Percentiles rank a stretch among this genome's conserved stretches.
phyloP scores from a whole-genome alignment of 306 rosid species.

The Malus asiatica region DNA sequence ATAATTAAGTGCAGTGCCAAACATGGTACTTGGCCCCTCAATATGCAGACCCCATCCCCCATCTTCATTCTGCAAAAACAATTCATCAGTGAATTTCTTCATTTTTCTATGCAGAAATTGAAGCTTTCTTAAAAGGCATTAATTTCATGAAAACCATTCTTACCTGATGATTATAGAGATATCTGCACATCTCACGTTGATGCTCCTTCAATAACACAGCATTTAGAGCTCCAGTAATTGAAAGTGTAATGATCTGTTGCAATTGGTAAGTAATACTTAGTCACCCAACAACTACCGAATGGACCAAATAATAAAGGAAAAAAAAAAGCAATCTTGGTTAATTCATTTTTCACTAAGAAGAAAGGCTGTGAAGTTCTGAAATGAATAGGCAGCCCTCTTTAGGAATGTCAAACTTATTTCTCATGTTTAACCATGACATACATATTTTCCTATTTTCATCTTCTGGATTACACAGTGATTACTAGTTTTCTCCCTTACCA shows the following conservation, averaged over 20 bases:
- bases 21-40: slow-evolving; percentile 37
- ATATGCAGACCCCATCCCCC: slow-evolving; percentile 42
- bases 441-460: background rate
- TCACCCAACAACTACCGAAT: background rate
- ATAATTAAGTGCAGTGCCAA: slow-evolving; percentile 24
- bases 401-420: background rate
- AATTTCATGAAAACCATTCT: background rate
- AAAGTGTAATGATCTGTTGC: slow-evolving; percentile 28
- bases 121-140: background rate
- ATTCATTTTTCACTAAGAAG: background rate
- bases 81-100: background rate
- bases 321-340: background rate
- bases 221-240: slow-evolving; percentile 31
- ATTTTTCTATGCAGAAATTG: background rate
- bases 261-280: background rate
- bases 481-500: slow-evolving; percentile 13
- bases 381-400: background rate
- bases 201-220: slow-evolving; percentile 22
- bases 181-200: slow-evolving; percentile 30
- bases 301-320: background rate
- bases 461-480: background rate
- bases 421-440: background rate
- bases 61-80: slow-evolving; percentile 25
- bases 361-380: slow-evolving; percentile 4
- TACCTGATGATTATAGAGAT: slow-evolving; percentile 38